Conservation (phyloP, 2,329 filamentous ascomycete species). For the Trichophyton simii region DNA sequence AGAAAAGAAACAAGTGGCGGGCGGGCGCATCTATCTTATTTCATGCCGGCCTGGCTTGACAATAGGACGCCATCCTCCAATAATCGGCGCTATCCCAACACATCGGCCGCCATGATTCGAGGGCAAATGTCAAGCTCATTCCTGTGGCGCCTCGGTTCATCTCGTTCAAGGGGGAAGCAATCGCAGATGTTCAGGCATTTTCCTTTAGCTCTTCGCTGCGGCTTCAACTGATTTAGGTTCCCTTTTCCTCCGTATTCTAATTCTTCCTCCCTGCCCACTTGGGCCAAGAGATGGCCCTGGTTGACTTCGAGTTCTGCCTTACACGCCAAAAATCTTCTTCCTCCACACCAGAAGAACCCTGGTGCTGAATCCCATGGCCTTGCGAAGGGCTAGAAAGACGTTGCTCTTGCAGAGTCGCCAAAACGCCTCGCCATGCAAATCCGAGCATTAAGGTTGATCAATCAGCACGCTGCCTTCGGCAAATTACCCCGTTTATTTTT, state of each 20-base stretch:
- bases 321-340: not conserved
- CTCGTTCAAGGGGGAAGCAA: not conserved
- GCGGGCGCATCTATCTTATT: not conserved
- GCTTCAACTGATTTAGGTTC: not conserved
- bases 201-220: not conserved
- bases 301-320: slow-evolving; percentile 3
- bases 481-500: not conserved
- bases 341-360: not conserved
- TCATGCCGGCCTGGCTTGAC: not conserved
- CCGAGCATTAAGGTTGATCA: slow-evolving; percentile 3
- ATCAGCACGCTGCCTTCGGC: not conserved
- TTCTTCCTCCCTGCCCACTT: not conserved
- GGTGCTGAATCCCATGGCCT: slow-evolving; percentile 1
- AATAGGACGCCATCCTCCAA: not conserved
- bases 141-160: not conserved
- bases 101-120: slow-evolving; percentile 1
- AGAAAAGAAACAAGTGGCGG: slow-evolving; percentile 3
- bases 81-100: not conserved
- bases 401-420: not conserved
- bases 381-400: slow-evolving; percentile 1
- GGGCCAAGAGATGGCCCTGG: not conserved
- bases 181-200: not conserved
- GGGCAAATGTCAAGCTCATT: not conserved
- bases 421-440: slow-evolving; percentile 3
- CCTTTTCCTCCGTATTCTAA: not conserved